Evolutionary conservation across 331 rosid species (phyloP).

Genomic region (Cydonia oblonga): DNA sequence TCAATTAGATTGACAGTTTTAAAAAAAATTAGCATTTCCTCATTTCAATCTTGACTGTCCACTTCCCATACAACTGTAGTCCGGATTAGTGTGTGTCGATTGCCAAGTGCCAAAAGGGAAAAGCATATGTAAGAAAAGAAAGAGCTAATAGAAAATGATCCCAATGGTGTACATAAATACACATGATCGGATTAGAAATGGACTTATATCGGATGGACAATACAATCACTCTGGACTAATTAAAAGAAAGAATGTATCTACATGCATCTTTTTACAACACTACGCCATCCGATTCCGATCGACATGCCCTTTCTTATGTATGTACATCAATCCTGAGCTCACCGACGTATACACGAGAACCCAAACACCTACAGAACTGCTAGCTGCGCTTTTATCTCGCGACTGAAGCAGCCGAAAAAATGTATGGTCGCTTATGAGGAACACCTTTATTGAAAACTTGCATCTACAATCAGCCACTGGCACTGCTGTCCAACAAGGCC

Average conservation of each 20-base stretch:
- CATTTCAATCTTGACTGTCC: too few relatives aligned
- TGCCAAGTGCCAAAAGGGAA: not conserved
- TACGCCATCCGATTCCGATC: constrained; percentile 16
- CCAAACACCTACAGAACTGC: constrained; percentile 36
- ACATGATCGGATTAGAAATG: not conserved
- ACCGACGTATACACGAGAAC: too few relatives aligned
- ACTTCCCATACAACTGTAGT: too few relatives aligned
- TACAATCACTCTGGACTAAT: constrained; percentile 4
- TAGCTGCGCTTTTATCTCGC: constrained; percentile 38
- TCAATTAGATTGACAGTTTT: too few relatives aligned
- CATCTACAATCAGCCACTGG: constrained; percentile 34
- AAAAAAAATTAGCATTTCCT: too few relatives aligned
- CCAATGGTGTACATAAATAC: not conserved
- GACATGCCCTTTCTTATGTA: constrained; percentile 8
- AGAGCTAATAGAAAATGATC: not conserved
- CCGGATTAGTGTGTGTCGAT: not conserved
- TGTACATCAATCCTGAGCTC: constrained; percentile 29
- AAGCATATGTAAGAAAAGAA: not conserved
- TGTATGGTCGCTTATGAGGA: not conserved
- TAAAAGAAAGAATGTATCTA: constrained; percentile 16
- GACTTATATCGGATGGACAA: not conserved
- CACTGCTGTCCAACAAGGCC: constrained; percentile 62
- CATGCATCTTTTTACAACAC: constrained; percentile 32
- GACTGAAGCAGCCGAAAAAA: constrained; percentile 54
- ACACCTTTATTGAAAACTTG: not conserved